Percentiles rank a stretch among this genome's conserved stretches.
These are phyloP conservation scores for Globisporangium cystogenes DNA, from an alignment of 352 stramenopile species.

Conservation along the genomic window DNA sequence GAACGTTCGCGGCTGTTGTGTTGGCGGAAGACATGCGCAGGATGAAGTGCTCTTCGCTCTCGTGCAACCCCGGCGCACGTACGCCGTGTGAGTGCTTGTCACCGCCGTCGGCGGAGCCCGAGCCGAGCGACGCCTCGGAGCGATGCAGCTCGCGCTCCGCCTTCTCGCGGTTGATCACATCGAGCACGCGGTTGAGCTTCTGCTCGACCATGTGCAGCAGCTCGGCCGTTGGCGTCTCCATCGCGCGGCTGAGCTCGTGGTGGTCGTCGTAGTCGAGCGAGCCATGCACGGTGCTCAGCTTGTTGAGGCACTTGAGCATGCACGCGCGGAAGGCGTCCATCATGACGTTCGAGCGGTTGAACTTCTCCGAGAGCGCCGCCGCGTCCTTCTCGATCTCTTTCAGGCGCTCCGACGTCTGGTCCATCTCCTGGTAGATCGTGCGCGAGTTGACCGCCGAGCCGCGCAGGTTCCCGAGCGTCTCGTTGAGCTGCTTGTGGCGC, in stretches of 20 bases:
- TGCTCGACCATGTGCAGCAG: slow-evolving; percentile 77
- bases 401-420: slow-evolving; percentile 72
- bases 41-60: slow-evolving; percentile 85
- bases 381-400: slow-evolving; percentile 84
- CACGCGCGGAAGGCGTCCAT: slow-evolving; percentile 80
- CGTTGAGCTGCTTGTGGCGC: slow-evolving; percentile 73
- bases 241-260: slow-evolving; percentile 58
- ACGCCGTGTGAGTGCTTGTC: slow-evolving; percentile 32
- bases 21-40: slow-evolving; percentile 72
- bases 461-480: slow-evolving; percentile 51
- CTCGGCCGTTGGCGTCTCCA: slow-evolving; percentile 62
- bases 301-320: slow-evolving; percentile 77
- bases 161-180: slow-evolving; percentile 82
- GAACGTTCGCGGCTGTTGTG: slow-evolving; percentile 59
- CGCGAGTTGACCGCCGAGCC: slow-evolving; percentile 72
- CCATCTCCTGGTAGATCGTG: slow-evolving; percentile 84
- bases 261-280: slow-evolving; percentile 74
- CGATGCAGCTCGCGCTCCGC: slow-evolving; percentile 76
- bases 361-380: slow-evolving; percentile 53
- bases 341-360: slow-evolving; percentile 70
- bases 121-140: slow-evolving; percentile 36
- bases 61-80: slow-evolving; percentile 49
- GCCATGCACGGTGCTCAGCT: slow-evolving; percentile 65
- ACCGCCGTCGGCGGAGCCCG: slow-evolving; percentile 3
- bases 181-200: slow-evolving; percentile 75